phyloP scores from a whole-genome alignment of 371 early-diverging fungal species.

The Blakeslea trispora region DNA sequence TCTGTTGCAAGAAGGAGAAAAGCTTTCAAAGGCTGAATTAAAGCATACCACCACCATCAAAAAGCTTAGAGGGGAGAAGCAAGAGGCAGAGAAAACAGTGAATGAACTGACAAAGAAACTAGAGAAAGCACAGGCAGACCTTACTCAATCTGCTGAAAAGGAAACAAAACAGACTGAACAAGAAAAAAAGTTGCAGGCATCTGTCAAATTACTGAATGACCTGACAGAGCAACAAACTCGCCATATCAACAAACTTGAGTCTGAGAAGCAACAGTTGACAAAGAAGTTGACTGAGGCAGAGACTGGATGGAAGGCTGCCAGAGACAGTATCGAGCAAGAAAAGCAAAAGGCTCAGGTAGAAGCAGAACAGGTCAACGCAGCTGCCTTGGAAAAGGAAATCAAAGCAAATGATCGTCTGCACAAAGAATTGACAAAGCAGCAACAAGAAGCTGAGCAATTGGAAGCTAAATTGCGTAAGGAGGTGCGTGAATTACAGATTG shows the following conservation, averaged over 20 bases:
- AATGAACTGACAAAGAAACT: constrained; percentile 63
- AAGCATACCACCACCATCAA: constrained; percentile 75
- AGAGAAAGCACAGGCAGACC: constrained; percentile 52
- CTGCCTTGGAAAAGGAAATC: constrained; percentile 59
- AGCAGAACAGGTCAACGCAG: constrained; percentile 51
- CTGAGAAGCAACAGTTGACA: constrained; percentile 43
- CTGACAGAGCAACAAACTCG: constrained; percentile 66
- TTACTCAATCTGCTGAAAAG: constrained; percentile 58
- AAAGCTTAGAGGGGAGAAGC: constrained; percentile 66
- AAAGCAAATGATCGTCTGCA: constrained; percentile 52
- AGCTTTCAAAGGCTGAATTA: constrained; percentile 78
- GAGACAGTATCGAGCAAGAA: constrained; percentile 32
- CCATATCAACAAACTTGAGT: constrained; percentile 63
- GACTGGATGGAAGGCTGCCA: constrained; percentile 25
- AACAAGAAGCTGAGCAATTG: constrained; percentile 33
- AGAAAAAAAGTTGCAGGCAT: constrained; percentile 61
- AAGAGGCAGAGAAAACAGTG: constrained; percentile 62
- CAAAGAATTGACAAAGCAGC: constrained; percentile 51
- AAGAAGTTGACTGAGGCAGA: constrained; percentile 55
- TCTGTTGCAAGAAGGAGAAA: constrained; percentile 72
- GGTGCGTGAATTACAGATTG: constrained; percentile 63
- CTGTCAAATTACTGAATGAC: constrained; percentile 52
- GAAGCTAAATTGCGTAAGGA: constrained; percentile 52
- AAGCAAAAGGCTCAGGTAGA: constrained; percentile 45
- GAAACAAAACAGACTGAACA: constrained; percentile 45